Evolutionary conservation across 306 rosid species (phyloP), one percentile per base, ranked within the genome.

Genomic region (Astragalus glycyphyllos): DNA sequence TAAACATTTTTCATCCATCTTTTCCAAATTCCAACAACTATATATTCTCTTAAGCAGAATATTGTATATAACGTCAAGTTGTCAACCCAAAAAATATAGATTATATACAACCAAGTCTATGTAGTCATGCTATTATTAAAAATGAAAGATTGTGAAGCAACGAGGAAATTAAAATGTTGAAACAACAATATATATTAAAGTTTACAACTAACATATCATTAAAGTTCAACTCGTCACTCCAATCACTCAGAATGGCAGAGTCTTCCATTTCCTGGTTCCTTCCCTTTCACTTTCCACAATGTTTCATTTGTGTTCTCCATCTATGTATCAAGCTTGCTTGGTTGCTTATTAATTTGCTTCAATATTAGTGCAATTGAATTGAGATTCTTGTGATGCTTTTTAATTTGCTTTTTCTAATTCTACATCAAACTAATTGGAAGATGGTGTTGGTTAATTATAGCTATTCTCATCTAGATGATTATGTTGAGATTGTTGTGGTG

Each of bases 401-500:
- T 29, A 0, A 34, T 31, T 62, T 49, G 41, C 29, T 35, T 26
- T 71, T 66, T 14, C 26, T 66, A 1, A 42, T 50, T 66, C 1
- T 32, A 20, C 20, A 7, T 40, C 10, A 69, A 70, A 57, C 71
- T 78, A 70, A 79, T 56, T 60, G 63, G 37, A 42, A 71, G 61
- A 10, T 38, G 50, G 4, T 41, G 74, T 31, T 72, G 55, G 4
- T 69, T 44, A 31, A 63, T 48, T 73, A 45, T 70, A 89, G 96
- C 79, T 42, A 60, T 58, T 38, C 75, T 17, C 74, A 56, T 79
- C 76, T 78, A 10, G 78, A 81, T 29, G 78, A 82, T 29, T 84
- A 74, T 75, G 87, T 94, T 7, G 98, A 94, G 81, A 89, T 94
- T 63, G 48, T 89, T 41, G 94, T 89, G 4, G 81, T 94, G 6